Percentiles rank a stretch among this genome's conserved stretches.
These are phyloP conservation scores for Vanrija sp. DNA, from an alignment of 1,284 basidiomycete genomes.

Conservation along the genomic window DNA sequence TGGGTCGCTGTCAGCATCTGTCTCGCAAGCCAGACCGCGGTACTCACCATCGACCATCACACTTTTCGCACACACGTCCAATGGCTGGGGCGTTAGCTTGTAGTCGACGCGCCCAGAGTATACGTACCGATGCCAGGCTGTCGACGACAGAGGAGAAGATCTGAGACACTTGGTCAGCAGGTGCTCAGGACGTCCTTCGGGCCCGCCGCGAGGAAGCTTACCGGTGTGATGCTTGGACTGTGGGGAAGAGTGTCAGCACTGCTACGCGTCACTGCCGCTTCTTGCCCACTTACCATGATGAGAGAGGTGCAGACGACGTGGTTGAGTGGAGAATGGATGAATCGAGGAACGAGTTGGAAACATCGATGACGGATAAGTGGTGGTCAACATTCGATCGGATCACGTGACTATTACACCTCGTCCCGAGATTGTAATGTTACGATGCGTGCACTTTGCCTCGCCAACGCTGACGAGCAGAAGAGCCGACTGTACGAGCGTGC, in stretches of 20 bases:
- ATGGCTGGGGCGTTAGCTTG: slow-evolving; percentile 60
- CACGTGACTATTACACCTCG: too few species aligned
- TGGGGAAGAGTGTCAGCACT: slow-evolving; percentile 9
- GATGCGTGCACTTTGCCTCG: too few species aligned
- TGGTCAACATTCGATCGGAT: too few species aligned
- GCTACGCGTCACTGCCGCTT: too few species aligned
- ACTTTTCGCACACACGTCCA: slow-evolving; percentile 96
- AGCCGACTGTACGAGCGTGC: too few species aligned
- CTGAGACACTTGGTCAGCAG: slow-evolving; percentile 48
- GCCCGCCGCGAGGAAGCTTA: slow-evolving; percentile 41
- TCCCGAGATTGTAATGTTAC: too few species aligned
- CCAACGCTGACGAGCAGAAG: too few species aligned
- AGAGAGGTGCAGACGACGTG: too few species aligned
- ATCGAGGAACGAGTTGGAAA: too few species aligned
- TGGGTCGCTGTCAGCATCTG: slow-evolving; percentile 41
- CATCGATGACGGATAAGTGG: too few species aligned
- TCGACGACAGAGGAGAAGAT: slow-evolving; percentile 94
- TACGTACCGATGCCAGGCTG: slow-evolving; percentile 87
- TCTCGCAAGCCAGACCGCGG: background rate
- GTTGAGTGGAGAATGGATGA: too few species aligned
- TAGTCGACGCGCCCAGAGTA: background rate
- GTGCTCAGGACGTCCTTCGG: background rate
- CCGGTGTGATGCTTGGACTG: slow-evolving; percentile 88
- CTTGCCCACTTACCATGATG: too few species aligned
- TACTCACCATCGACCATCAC: slow-evolving; percentile 96